Evolutionary conservation across 352 stramenopile species (phyloP), one percentile per base, ranked within the genome.

Genomic region (Hyphochytrium catenoides): DNA sequence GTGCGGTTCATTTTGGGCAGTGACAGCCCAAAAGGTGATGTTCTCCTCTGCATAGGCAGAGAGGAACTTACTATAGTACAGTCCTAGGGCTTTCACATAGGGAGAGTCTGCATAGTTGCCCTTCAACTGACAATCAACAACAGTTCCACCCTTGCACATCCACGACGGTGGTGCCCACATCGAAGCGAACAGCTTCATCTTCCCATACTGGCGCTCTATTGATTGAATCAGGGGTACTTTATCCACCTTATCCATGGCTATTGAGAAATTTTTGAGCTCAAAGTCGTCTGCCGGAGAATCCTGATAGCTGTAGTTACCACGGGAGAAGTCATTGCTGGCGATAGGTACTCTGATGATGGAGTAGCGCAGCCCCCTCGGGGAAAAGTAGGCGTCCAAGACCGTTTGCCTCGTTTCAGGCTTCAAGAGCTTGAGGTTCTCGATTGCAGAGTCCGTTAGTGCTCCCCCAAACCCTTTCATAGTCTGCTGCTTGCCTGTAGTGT

Each of bases 31-130:
- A 35, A 92, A 78, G 8, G 50, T 11, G 12, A 90, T 61, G 4
- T 62, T 67, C 18, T 75, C 51, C 4, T 61, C 43, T 44, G 83
- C 78, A 57, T 93, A 93, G 14, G 73, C 77, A 17, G 53, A 56
- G 34, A 92, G 82, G 36, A 87, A 93, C 45, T 79, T 81, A 40
- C 70, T 81, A 50, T 91, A 87, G 51, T 91, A 92, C 6, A 77
- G 43, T 1, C 77, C 78, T 74, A 70, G 90, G 1, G 74, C 52
- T 14, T 52, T 41, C 3, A 69, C 58, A 14, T 65, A 52, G 14
- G 71, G 49, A 8, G 53, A 23, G 3, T 60, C 66, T 5, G 62
- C 56, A 25, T 75, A 65, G 19, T 75, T 33, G 8, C 54, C 34
- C 7, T 29, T 31, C 8, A 78, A 56, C 45, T 75, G 70, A 14